phyloP scores from a whole-genome alignment of 176 grass and related monocot genomes.

The Pharus latifolius region DNA sequence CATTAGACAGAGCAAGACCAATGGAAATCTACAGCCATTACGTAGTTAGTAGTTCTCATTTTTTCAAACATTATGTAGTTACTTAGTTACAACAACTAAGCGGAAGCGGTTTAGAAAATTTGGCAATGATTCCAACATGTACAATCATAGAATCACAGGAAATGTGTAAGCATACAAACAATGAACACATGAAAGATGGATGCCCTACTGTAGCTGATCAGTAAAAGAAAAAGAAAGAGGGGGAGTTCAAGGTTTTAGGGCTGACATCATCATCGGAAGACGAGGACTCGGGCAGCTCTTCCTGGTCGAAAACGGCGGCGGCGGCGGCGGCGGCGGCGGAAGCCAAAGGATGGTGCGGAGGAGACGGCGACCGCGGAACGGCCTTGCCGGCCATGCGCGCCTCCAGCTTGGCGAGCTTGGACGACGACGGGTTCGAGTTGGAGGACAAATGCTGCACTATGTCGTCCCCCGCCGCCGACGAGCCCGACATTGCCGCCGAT shows the following conservation, averaged over 20 bases:
- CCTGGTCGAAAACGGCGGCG: slow-evolving; percentile 53
- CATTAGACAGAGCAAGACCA: neutral
- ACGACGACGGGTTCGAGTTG: slow-evolving; percentile 84
- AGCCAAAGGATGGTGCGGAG: slow-evolving; percentile 26
- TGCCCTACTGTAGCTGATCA: neutral
- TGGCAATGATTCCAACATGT: neutral
- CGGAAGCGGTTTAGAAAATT: neutral
- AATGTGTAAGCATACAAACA: slow-evolving; percentile 6
- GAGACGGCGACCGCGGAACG: slow-evolving; percentile 46
- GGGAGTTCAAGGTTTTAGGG: slow-evolving; percentile 30
- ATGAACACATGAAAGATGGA: neutral
- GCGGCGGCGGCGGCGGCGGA: slow-evolving; percentile 14
- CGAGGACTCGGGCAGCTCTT: slow-evolving; percentile 74
- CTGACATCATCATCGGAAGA: slow-evolving; percentile 89
- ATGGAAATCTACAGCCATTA: too few species aligned
- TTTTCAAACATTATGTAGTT: too few species aligned
- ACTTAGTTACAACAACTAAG: slow-evolving; percentile 8
- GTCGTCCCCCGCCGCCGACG: slow-evolving; percentile 67
- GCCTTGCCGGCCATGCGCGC: slow-evolving; percentile 98
- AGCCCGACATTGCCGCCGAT: slow-evolving; percentile 23
- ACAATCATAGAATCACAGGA: slow-evolving; percentile 2
- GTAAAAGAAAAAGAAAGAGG: neutral
- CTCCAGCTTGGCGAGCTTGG: slow-evolving; percentile 96
- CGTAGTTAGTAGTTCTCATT: too few species aligned
- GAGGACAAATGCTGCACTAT: slow-evolving; percentile 93